These are phyloP conservation scores for Pilasporangium apinafurcum DNA, from an alignment of 352 stramenopile genomes.

Conservation along the genomic window DNA sequence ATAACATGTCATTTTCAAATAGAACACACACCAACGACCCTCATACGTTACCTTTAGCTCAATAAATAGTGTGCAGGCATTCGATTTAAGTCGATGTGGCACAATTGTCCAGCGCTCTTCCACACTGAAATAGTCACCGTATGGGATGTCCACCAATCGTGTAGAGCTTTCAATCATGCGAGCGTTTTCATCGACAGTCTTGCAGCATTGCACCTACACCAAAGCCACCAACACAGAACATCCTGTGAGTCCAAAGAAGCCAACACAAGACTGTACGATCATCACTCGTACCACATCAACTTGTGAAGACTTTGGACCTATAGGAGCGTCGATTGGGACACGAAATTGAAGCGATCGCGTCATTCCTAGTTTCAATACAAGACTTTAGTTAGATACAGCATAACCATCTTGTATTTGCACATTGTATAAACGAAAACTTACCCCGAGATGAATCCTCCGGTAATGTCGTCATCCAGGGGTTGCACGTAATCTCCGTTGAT, in stretches of 20 bases:
- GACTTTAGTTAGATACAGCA: neutral
- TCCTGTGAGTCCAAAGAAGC: neutral
- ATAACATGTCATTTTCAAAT: neutral
- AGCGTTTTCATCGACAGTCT: conserved; percentile 26
- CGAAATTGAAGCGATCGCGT: conserved; percentile 71
- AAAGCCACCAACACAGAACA: neutral
- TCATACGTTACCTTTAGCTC: conserved; percentile 48
- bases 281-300: conserved; percentile 52
- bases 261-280: neutral
- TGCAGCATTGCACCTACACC: conserved; percentile 57
- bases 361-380: too few species aligned
- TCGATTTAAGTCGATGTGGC: conserved; percentile 24
- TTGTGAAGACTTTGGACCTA: conserved; percentile 76
- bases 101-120: conserved; percentile 78
- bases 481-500: conserved; percentile 67
- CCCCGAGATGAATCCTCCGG: conserved; percentile 35
- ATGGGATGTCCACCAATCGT: conserved; percentile 75
- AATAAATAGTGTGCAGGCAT: conserved; percentile 61
- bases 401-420: too few species aligned
- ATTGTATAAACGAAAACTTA: conserved; percentile 6
- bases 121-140: conserved; percentile 85
- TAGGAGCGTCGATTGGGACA: conserved; percentile 69
- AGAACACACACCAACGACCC: neutral
- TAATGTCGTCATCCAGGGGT: conserved; percentile 49
- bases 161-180: conserved; percentile 72